phyloP scores from a whole-genome alignment of 352 stramenopile species.

The Phytophthora pistaciae region DNA sequence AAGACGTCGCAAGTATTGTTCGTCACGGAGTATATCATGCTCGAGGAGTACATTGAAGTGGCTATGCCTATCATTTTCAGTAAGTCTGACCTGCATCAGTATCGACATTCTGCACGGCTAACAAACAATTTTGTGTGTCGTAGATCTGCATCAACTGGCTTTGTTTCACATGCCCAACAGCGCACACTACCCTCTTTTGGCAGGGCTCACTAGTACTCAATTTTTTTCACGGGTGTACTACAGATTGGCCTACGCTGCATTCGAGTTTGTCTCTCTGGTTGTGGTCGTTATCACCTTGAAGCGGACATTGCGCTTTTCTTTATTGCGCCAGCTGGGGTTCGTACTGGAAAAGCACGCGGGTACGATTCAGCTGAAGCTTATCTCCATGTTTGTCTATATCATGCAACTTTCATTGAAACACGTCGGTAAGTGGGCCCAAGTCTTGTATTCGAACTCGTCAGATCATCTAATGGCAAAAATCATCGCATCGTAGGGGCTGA shows the following conservation, averaged over 20 bases:
- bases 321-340: not conserved
- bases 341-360: not conserved
- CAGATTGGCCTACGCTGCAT: not conserved
- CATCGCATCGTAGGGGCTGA: not conserved
- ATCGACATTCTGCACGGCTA: not conserved
- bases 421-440: not conserved
- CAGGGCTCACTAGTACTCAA: not conserved
- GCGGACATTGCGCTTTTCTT: not conserved
- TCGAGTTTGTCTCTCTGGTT: not conserved
- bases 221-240: not conserved
- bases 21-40: not conserved
- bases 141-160: not conserved
- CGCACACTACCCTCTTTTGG: not conserved
- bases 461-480: not conserved
- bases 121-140: not conserved
- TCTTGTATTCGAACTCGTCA: not conserved
- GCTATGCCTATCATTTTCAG: not conserved
- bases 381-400: not conserved
- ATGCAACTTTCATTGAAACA: conserved; percentile 1
- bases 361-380: not conserved
- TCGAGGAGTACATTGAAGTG: not conserved
- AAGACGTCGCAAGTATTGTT: not conserved
- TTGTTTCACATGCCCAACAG: conserved; percentile 1
- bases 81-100: not conserved
- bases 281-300: not conserved